Evolutionary conservation across 2,329 filamentous ascomycete species (phyloP), one percentile per base, ranked within the genome.

Genomic region (Aspergillus phoenicis): DNA sequence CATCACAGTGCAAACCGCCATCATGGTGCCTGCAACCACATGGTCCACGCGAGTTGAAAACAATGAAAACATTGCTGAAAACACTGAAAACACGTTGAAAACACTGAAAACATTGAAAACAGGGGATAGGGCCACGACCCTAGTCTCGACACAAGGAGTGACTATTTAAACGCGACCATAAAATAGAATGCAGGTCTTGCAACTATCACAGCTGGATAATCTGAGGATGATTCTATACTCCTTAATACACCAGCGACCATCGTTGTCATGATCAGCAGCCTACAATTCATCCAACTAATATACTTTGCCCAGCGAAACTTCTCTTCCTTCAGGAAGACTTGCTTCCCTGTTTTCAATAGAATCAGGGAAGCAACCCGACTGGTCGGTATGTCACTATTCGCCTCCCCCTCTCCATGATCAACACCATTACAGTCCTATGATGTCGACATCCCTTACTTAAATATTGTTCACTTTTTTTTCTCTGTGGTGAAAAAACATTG

Each of bases 21-120:
- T 36, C 33, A 36, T 36, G 33, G 33, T 36, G 33, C 33, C 33
- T 36, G 33, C 11, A 5, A 20, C 45, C 24, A 49, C 13, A 28
- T 17, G 17, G 10, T 45, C 41, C 41, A 45, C 20, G 10, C 10
- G 22, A 13, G 41, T 24, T 41, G 30, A 51, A 51, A 48, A 49
- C 43, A 51, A 26, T 57, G 43, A 57, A 57, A 57, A 57, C 53
- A 56, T 5, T 47, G 33, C 4, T 36, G 24, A 47, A 47, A 43
- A 45, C 39, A 47, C 13, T 56, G 39, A 56, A 56, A 56, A 56
- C 53, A 56, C 8, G 28, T 10, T 57, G 54, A 48, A 57, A 57
- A 57, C 54, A 57, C 28, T 41, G 30, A 51, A 51, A 48, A 49
- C 43, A 51, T 17, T 57, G 43, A 49, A 57, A 57, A 57, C 53